Conservation (phyloP, 352 stramenopile genomes). For the Globisporangium polare region DNA sequence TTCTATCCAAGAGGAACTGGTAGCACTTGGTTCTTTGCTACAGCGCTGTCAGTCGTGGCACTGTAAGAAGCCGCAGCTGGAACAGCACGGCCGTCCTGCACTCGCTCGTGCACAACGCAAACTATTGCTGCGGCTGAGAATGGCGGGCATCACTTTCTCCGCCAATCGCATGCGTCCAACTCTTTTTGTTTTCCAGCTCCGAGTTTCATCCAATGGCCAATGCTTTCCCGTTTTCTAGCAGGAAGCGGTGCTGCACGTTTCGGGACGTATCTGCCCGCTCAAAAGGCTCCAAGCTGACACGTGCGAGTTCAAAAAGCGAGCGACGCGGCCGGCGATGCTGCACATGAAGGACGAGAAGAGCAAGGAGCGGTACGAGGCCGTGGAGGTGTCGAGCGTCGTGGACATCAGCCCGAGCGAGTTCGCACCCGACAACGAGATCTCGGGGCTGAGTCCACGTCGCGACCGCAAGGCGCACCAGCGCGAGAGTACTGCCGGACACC, state of each 20-base stretch:
- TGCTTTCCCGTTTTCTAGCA: neutral
- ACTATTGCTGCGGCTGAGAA: too few species aligned
- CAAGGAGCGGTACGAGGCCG: constrained; percentile 33
- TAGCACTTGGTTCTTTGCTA: neutral
- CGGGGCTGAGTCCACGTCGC: constrained; percentile 30
- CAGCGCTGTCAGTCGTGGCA: neutral
- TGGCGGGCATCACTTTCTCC: neutral
- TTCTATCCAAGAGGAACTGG: neutral
- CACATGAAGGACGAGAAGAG: constrained; percentile 48
- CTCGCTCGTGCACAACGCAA: neutral
- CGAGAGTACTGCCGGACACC: neutral
- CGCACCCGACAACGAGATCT: constrained; percentile 21
- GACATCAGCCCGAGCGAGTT: constrained; percentile 42
- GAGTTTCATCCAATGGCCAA: neutral
- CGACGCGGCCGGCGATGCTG: constrained; percentile 18
- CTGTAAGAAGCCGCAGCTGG: too few species aligned
- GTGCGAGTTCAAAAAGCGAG: neutral
- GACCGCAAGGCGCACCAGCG: constrained; percentile 21
- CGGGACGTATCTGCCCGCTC: too few species aligned
- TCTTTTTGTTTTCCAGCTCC: neutral
- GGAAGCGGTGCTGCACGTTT: neutral
- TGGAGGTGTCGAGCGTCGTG: constrained; percentile 36
- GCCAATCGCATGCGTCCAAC: neutral
- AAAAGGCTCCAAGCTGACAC: neutral
- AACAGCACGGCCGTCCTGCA: neutral